These are phyloP conservation scores for Camellia japonica DNA, from an alignment of 148 eudicot genomes.

Conservation along the genomic window DNA sequence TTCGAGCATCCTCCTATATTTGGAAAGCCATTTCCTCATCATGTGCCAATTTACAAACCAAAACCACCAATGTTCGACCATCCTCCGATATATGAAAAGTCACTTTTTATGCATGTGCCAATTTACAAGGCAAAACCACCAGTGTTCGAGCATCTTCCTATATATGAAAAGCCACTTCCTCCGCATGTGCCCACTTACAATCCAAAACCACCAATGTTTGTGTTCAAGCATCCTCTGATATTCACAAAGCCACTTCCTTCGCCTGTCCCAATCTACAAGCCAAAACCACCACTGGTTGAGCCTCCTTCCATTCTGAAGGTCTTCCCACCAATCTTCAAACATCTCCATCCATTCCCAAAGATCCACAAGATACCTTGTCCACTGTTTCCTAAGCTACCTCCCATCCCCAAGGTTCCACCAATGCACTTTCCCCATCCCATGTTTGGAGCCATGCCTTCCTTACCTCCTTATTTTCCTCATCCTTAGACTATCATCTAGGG, in stretches of 20 bases:
- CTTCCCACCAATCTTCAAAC: background rate
- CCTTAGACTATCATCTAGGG: background rate
- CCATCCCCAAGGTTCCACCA: constrained; percentile 17
- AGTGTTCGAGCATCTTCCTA: no score
- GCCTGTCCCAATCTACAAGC: constrained; percentile 7
- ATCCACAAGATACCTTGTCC: background rate
- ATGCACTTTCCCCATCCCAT: constrained; percentile 16
- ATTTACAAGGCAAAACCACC: no score
- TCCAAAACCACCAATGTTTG: background rate
- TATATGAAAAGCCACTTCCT: background rate
- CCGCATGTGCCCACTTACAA: constrained; percentile 6
- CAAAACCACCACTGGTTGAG: background rate
- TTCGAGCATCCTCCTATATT: no score
- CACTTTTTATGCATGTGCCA: no score
- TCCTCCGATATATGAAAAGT: no score
- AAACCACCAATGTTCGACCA: no score
- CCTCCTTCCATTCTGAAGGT: background rate
- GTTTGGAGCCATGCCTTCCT: constrained; percentile 16
- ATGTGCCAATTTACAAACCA: no score
- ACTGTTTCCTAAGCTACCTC: constrained; percentile 12
- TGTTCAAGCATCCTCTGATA: background rate
- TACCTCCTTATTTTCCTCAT: constrained; percentile 12
- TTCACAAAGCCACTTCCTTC: constrained; percentile 5
- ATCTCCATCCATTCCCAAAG: background rate
- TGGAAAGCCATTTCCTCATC: no score